Percentiles rank a stretch among this genome's conserved stretches.
phyloP scores from a whole-genome alignment of 495 filamentous ascomycete species.

The Lineolata rhizophorae region DNA sequence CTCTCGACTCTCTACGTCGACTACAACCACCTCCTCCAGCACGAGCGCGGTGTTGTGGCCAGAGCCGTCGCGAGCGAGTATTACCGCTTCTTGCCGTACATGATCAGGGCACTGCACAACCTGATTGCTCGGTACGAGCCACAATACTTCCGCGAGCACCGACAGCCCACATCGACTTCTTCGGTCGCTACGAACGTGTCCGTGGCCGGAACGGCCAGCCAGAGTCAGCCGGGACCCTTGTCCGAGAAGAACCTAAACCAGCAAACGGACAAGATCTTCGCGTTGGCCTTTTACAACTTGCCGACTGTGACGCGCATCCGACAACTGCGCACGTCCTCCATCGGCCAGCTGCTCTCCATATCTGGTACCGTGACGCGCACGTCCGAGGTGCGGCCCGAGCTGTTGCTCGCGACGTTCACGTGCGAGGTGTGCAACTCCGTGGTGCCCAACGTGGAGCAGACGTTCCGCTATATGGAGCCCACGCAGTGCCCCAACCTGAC shows the following conservation, averaged over 20 bases:
- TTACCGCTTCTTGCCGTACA: constrained; percentile 86
- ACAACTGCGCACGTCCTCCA: constrained; percentile 70
- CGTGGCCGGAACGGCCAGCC: constrained; percentile 36
- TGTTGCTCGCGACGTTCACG: constrained; percentile 77
- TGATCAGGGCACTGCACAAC: constrained; percentile 75
- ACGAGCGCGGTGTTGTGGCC: constrained; percentile 44
- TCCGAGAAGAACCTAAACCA: constrained; percentile 66
- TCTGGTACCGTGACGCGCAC: constrained; percentile 93
- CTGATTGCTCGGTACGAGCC: constrained; percentile 88
- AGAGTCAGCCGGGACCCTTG: constrained; percentile 40
- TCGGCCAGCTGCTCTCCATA: constrained; percentile 81
- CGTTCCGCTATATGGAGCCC: constrained; percentile 91
- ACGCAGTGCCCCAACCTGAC: constrained; percentile 82
- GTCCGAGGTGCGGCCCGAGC: constrained; percentile 85
- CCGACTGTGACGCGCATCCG: constrained; percentile 83
- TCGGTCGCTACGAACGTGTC: constrained; percentile 40
- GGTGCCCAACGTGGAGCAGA: constrained; percentile 83
- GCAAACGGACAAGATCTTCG: constrained; percentile 89
- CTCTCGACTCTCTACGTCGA: constrained; percentile 97
- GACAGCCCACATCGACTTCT: constrained; percentile 43
- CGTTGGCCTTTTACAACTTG: constrained; percentile 89
- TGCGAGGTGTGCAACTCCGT: constrained; percentile 71
- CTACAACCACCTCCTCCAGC: constrained; percentile 63
- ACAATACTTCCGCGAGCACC: constrained; percentile 76
- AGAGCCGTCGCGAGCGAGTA: constrained; percentile 72